Conservation (phyloP, 2,329 filamentous ascomycete genomes). For the Alternaria sp. region DNA sequence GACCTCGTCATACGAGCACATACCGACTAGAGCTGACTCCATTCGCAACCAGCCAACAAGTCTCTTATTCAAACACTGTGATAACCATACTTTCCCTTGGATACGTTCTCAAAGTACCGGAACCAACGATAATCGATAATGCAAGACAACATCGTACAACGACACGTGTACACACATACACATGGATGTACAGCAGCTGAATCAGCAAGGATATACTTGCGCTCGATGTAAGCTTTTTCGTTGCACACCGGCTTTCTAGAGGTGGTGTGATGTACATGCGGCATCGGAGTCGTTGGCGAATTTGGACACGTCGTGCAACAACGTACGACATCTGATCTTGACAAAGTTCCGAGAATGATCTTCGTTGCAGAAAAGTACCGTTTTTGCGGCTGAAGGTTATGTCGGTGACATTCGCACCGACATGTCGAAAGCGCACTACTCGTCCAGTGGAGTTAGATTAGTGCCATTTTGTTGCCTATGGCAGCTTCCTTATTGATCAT, state of each 20-base stretch:
- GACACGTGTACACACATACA: conserved; percentile 16
- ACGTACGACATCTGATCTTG: conserved; percentile 7
- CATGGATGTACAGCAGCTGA: conserved; percentile 5
- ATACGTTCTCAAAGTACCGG: not conserved
- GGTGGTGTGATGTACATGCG: conserved; percentile 4
- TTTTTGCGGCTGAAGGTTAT: not conserved
- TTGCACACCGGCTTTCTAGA: not conserved
- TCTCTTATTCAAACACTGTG: not conserved
- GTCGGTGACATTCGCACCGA: not conserved
- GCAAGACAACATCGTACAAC: conserved; percentile 10
- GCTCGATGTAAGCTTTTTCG: not conserved
- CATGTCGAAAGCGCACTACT: not conserved
- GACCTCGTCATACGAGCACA: not conserved
- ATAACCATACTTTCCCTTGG: not conserved
- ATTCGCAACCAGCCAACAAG: not conserved
- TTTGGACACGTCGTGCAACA: conserved; percentile 10
- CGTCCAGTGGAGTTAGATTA: not conserved
- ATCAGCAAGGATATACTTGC: conserved; percentile 1
- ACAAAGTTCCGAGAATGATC: conserved; percentile 6
- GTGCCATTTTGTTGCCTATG: conserved; percentile 8
- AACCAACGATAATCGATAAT: conserved; percentile 6
- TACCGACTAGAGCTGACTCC: no score
- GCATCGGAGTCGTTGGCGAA: not conserved
- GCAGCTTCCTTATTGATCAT: not conserved
- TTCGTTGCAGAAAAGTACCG: conserved; percentile 6